Conservation (phyloP, 169 alveolate species). For the Eimeria maxima region DNA sequence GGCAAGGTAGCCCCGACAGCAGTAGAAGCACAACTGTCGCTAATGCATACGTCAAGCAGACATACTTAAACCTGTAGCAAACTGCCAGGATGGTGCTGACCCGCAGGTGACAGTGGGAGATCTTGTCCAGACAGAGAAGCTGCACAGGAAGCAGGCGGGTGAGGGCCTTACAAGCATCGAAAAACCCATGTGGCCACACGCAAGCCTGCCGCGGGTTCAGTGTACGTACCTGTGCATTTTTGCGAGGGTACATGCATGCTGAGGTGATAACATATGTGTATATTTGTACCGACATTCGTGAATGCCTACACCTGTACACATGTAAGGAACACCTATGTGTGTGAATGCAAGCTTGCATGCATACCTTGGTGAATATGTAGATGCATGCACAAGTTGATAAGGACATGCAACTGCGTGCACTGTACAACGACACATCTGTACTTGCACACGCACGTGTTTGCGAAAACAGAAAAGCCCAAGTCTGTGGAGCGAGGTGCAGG, state of each 20-base stretch:
- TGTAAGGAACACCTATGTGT: neutral
- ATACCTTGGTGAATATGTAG: neutral
- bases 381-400: neutral
- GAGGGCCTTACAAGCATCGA: neutral
- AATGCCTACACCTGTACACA: neutral
- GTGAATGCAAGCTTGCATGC: neutral
- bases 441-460: neutral
- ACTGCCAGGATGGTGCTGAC: neutral
- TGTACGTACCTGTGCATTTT: neutral
- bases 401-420: neutral
- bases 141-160: slow-evolving; percentile 92
- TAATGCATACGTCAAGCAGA: neutral
- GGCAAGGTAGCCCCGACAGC: slow-evolving; percentile 26
- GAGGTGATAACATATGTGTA: neutral
- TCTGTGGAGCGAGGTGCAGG: slow-evolving; percentile 56
- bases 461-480: neutral
- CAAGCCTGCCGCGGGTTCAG: neutral
- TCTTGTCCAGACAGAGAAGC: slow-evolving; percentile 92
- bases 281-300: neutral
- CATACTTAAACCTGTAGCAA: neutral
- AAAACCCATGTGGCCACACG: neutral
- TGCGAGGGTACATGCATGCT: neutral
- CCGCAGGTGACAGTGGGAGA: slow-evolving; percentile 92
- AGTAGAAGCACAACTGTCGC: neutral
- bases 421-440: neutral